Conservation (phyloP, 176 grass and related monocot genomes). For the Carex scoparia region DNA sequence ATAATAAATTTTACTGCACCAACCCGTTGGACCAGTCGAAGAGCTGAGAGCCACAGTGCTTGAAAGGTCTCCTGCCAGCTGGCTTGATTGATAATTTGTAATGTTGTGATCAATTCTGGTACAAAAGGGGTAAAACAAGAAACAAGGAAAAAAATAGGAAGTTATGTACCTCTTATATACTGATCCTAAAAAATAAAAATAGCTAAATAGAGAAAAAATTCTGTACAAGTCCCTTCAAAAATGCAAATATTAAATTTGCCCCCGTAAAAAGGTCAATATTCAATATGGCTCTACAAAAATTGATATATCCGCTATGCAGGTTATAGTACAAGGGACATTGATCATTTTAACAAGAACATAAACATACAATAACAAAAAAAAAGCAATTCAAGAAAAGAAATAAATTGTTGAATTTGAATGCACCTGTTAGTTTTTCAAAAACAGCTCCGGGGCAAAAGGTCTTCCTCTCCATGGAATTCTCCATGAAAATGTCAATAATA, state of each 20-base stretch:
- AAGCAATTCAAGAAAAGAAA: not conserved
- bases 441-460: conserved; percentile 52
- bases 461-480: conserved; percentile 63
- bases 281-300: not conserved
- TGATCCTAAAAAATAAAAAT: not conserved
- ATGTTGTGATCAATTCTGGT: conserved; percentile 66
- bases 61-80: conserved; percentile 98
- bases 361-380: not conserved
- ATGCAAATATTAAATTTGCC: not conserved
- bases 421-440: conserved; percentile 64
- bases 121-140: not conserved
- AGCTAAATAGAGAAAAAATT: not conserved
- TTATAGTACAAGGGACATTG: not conserved
- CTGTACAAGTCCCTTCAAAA: not conserved
- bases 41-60: conserved; percentile 88
- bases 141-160: not conserved
- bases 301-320: not conserved
- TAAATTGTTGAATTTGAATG: not conserved
- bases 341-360: not conserved
- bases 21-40: conserved; percentile 90
- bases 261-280: not conserved
- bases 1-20: conserved; percentile 25
- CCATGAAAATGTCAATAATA: conserved; percentile 82
- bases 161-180: not conserved
- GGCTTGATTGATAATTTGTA: conserved; percentile 80